Conservation (phyloP, 441 rosid genomes). For the Eruca vesicaria region DNA sequence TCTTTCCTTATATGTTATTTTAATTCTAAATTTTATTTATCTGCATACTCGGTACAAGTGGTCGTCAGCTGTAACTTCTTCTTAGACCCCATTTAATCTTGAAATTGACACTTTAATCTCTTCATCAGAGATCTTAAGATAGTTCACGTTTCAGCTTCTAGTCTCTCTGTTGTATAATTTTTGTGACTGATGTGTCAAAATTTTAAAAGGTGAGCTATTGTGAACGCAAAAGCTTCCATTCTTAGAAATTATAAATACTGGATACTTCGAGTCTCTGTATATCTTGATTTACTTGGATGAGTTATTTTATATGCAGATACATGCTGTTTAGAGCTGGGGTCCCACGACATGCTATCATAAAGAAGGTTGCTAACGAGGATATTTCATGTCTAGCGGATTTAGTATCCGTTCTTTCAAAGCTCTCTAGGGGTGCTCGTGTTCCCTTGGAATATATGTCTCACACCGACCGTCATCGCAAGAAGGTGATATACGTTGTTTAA, state of each 20-base stretch:
- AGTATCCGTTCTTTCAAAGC: constrained; percentile 67
- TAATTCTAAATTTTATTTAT: neutral
- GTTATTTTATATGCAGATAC: constrained; percentile 56
- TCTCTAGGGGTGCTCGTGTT: constrained; percentile 79
- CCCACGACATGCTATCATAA: constrained; percentile 94
- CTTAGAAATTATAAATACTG: neutral
- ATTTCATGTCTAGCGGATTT: constrained; percentile 73
- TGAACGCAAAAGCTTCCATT: constrained; percentile 9
- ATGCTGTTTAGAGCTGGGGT: constrained; percentile 95
- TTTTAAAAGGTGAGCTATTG: constrained; percentile 14
- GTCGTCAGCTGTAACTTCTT: neutral
- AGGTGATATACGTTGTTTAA: constrained; percentile 48
- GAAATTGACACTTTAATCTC: neutral
- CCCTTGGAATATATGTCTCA: constrained; percentile 90
- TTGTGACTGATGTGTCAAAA: constrained; percentile 9
- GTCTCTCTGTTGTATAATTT: constrained; percentile 4
- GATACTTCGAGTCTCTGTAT: constrained; percentile 20
- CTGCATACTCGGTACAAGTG: neutral
- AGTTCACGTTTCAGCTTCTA: neutral
- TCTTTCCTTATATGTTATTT: neutral
- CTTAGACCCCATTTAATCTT: neutral
- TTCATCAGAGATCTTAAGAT: neutral
- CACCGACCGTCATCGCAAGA: constrained; percentile 87
- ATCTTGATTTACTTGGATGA: constrained; percentile 13
- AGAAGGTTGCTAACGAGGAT: constrained; percentile 85